These are phyloP conservation scores for Xylaria polymorpha DNA, from an alignment of 2,329 filamentous ascomycete species.

Conservation along the genomic window DNA sequence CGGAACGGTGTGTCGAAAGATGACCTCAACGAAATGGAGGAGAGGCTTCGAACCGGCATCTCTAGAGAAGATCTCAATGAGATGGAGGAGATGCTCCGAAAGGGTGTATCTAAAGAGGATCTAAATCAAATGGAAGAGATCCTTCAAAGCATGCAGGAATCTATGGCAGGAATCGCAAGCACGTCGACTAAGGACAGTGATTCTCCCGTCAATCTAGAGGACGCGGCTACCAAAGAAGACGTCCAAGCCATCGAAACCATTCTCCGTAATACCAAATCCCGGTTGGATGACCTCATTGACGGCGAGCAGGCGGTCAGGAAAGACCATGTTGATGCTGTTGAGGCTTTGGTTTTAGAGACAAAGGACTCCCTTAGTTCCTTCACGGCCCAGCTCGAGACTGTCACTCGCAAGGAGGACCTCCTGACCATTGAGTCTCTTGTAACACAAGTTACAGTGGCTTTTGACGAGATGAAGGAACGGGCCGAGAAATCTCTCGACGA, in stretches of 20 bases:
- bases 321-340: slow-evolving; percentile 73
- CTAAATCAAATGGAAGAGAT: slow-evolving; percentile 61
- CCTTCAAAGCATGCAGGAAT: slow-evolving; percentile 58
- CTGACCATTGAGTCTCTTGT: slow-evolving; percentile 80
- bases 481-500: slow-evolving; percentile 65
- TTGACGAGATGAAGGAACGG: slow-evolving; percentile 78
- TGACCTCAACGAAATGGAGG: slow-evolving; percentile 56
- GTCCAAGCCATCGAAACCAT: slow-evolving; percentile 92
- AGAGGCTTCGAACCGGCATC: slow-evolving; percentile 58
- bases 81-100: slow-evolving; percentile 35
- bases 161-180: slow-evolving; percentile 50
- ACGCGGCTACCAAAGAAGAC: slow-evolving; percentile 80
- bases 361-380: slow-evolving; percentile 78
- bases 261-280: slow-evolving; percentile 87
- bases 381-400: slow-evolving; percentile 72
- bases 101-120: slow-evolving; percentile 55
- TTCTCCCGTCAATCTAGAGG: slow-evolving; percentile 49
- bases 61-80: slow-evolving; percentile 60
- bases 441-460: slow-evolving; percentile 77
- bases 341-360: slow-evolving; percentile 75
- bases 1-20: slow-evolving; percentile 57
- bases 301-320: slow-evolving; percentile 76
- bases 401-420: slow-evolving; percentile 83
- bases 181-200: slow-evolving; percentile 45
- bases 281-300: slow-evolving; percentile 83